phyloP scores from a whole-genome alignment of 345 rosid genomes.

The Acer yangbiense region DNA sequence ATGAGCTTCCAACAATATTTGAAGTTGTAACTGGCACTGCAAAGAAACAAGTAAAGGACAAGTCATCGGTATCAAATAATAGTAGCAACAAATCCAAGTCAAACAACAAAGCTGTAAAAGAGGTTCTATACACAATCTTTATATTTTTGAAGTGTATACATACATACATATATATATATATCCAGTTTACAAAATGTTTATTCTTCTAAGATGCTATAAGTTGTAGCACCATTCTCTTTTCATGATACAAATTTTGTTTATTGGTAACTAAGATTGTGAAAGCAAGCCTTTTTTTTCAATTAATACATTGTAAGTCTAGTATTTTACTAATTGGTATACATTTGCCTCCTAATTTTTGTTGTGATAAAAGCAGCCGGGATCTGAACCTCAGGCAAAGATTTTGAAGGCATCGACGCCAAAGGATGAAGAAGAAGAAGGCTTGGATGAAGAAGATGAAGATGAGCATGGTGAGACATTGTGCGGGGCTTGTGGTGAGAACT shows the following conservation, averaged over 20 bases:
- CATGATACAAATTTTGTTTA: not conserved
- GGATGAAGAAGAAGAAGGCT: slow-evolving; percentile 51
- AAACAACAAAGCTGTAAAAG: slow-evolving; percentile 37
- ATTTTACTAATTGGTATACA: not conserved
- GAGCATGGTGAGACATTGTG: slow-evolving; percentile 66
- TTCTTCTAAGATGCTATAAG: not conserved
- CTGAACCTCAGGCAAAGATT: slow-evolving; percentile 47
- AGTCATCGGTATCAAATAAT: slow-evolving; percentile 52
- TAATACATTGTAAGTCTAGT: not conserved
- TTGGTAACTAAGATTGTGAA: not conserved
- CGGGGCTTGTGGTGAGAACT: slow-evolving; percentile 77
- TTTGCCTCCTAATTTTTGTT: not conserved
- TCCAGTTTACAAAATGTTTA: no score
- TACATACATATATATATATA: no score
- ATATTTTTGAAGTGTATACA: not conserved
- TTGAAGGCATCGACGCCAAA: slow-evolving; percentile 33
- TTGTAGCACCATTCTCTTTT: not conserved
- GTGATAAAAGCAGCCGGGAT: slow-evolving; percentile 28
- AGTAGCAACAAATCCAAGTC: slow-evolving; percentile 58
- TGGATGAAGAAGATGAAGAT: slow-evolving; percentile 57
- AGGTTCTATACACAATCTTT: not conserved
- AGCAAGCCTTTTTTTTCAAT: not conserved
- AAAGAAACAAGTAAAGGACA: slow-evolving; percentile 56
- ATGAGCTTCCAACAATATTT: slow-evolving; percentile 65
- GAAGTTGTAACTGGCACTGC: slow-evolving; percentile 63